Evolutionary conservation across 139 green algal species (phyloP).

Genomic region (Chlamydomonas schloesseri): DNA sequence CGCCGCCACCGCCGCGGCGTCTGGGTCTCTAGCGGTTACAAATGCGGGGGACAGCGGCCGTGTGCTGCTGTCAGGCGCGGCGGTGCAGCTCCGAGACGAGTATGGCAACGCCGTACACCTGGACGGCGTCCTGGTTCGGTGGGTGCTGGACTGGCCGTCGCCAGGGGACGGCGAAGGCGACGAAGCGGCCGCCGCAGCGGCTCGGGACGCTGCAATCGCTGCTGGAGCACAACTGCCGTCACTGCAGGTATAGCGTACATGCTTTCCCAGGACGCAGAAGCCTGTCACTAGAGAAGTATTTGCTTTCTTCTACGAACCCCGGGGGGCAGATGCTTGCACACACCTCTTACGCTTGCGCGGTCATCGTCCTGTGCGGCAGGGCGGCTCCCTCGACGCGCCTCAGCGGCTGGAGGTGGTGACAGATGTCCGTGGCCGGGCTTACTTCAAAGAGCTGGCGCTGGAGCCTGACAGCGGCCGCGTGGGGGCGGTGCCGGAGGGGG

Average conservation of each 20-base stretch:
- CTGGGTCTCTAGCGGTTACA: slow-evolving; percentile 33
- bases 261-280: too few species aligned
- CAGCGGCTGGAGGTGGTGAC: slow-evolving; percentile 47
- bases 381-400: slow-evolving; percentile 42
- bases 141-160: slow-evolving; percentile 51
- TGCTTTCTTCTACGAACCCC: too few species aligned
- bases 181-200: not conserved
- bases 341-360: too few species aligned
- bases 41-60: slow-evolving; percentile 54
- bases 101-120: slow-evolving; percentile 59
- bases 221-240: slow-evolving; percentile 5
- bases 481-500: not conserved
- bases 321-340: too few species aligned
- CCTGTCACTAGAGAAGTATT: too few species aligned
- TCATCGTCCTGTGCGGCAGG: too few species aligned
- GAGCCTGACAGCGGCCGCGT: slow-evolving; percentile 61
- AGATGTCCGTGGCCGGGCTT: slow-evolving; percentile 64
- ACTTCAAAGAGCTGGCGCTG: slow-evolving; percentile 64
- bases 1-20: not conserved
- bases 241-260: too few species aligned
- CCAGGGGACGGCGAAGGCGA: not conserved
- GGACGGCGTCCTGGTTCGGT: slow-evolving; percentile 56
- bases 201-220: not conserved
- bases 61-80: slow-evolving; percentile 58
- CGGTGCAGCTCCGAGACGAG: slow-evolving; percentile 69